A percentile compares a stretch with the other conserved stretches of the same genome.
phyloP scores from a whole-genome alignment of 2,329 filamentous ascomycete species.

The Fusarium pseudonygamai region DNA sequence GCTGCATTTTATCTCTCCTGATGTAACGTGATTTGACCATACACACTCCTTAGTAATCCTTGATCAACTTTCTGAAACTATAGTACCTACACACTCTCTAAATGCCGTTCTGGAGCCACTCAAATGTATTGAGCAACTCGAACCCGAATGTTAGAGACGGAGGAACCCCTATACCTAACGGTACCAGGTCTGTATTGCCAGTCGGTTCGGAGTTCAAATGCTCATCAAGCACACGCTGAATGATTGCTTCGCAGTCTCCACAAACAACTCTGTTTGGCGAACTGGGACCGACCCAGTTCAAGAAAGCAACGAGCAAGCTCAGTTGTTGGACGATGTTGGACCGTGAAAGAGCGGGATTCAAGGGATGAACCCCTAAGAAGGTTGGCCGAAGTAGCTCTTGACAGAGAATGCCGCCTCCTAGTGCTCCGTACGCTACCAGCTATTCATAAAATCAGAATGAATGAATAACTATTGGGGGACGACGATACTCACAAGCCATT shows the following conservation, averaged over 20 bases:
- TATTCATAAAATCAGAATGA: conserved; percentile 25
- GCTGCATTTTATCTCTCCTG: neutral
- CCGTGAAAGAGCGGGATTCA: conserved; percentile 50
- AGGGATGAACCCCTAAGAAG: conserved; percentile 45
- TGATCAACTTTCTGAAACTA: neutral
- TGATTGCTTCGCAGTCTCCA: conserved; percentile 55
- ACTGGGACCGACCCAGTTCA: conserved; percentile 60
- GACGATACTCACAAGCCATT: conserved; percentile 56
- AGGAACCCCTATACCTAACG: conserved; percentile 47
- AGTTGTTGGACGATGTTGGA: conserved; percentile 62
- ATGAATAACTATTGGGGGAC: neutral
- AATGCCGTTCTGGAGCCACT: conserved; percentile 15
- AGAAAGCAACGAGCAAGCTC: conserved; percentile 59
- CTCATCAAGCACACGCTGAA: conserved; percentile 61
- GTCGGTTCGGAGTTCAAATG: conserved; percentile 52
- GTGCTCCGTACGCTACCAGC: conserved; percentile 62
- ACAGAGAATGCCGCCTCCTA: conserved; percentile 60
- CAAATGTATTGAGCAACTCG: conserved; percentile 59
- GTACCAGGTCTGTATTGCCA: conserved; percentile 22
- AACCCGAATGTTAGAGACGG: conserved; percentile 53
- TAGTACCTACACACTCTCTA: neutral
- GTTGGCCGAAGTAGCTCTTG: conserved; percentile 59
- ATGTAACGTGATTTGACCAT: neutral
- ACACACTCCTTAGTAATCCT: neutral
- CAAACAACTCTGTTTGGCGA: conserved; percentile 60